Conservation (phyloP, 108 stramenopile genomes). For the Aurantiochytrium sp. region DNA sequence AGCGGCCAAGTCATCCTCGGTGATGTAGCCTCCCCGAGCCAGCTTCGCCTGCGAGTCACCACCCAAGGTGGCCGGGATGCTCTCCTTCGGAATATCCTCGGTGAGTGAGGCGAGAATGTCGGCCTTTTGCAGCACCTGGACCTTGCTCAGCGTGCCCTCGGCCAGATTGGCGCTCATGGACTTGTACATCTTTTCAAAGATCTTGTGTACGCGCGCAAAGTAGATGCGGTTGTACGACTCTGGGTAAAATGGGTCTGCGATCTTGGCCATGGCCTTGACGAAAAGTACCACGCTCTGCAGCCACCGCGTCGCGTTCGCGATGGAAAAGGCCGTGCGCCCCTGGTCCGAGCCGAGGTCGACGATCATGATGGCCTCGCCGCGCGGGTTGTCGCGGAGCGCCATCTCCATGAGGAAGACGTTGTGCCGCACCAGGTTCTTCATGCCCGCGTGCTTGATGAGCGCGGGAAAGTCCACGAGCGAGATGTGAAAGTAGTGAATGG, state of each 20-base stretch:
- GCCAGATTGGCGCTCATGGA: slow-evolving; percentile 2
- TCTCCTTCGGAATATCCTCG: background rate
- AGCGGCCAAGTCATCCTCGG: background rate
- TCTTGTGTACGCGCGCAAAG: background rate
- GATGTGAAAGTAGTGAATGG: slow-evolving; percentile 1
- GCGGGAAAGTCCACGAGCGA: background rate
- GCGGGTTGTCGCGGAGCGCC: background rate
- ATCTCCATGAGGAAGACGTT: background rate
- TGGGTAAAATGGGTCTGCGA: slow-evolving; percentile 12
- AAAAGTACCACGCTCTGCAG: background rate
- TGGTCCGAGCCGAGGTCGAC: background rate
- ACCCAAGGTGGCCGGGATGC: background rate
- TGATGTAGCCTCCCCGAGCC: background rate
- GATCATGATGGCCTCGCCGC: slow-evolving; percentile 2
- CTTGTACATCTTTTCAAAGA: background rate
- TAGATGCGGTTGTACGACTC: background rate
- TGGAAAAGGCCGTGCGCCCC: background rate
- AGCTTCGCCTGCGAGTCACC: background rate
- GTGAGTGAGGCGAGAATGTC: background rate
- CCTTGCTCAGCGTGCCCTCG: background rate
- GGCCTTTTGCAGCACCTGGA: background rate
- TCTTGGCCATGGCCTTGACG: slow-evolving; percentile 24
- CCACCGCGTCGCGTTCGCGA: background rate
- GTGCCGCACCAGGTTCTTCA: background rate
- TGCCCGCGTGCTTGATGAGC: background rate